A percentile compares a stretch with the other conserved stretches of the same genome.
Conservation (phyloP, 2,329 filamentous ascomycete genomes). For the Shiraia sp. region DNA sequence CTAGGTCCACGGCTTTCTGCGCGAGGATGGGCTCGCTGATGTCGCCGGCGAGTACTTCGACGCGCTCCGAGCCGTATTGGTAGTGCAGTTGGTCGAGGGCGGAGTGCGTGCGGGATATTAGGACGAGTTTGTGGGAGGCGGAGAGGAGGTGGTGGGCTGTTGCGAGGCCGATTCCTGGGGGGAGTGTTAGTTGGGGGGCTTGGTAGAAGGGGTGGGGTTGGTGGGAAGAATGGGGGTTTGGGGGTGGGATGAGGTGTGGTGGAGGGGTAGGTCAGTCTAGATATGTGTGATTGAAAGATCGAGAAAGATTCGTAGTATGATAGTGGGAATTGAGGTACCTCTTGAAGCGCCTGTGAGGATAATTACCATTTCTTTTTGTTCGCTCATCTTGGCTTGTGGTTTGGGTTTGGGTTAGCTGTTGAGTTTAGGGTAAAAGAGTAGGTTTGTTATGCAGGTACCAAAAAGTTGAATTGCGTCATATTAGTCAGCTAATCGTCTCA, state of each 20-base stretch:
- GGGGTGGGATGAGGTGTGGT: neutral
- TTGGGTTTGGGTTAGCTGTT: slow-evolving; percentile 1
- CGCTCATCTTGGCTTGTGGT: slow-evolving; percentile 27
- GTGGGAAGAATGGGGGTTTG: neutral
- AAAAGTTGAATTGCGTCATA: slow-evolving; percentile 10
- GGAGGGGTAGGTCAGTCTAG: too few species aligned
- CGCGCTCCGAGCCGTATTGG: slow-evolving; percentile 56
- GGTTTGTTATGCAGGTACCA: neutral
- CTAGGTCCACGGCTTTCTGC: slow-evolving; percentile 65
- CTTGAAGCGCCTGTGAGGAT: slow-evolving; percentile 66
- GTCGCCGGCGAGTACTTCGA: slow-evolving; percentile 63
- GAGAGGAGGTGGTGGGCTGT: slow-evolving; percentile 63
- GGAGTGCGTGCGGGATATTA: slow-evolving; percentile 59
- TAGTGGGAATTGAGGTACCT: too few species aligned
- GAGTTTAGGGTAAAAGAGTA: slow-evolving; percentile 1
- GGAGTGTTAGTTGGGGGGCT: slow-evolving; percentile 1
- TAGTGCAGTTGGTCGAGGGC: slow-evolving; percentile 54
- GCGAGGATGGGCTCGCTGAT: slow-evolving; percentile 58
- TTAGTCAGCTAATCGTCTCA: slow-evolving; percentile 18
- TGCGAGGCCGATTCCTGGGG: slow-evolving; percentile 63
- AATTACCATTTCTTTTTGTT: slow-evolving; percentile 48
- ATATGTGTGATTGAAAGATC: neutral
- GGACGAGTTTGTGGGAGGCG: slow-evolving; percentile 59
- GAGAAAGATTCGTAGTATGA: neutral
- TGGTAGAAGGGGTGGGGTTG: too few species aligned